Conservation (phyloP, 345 rosid species). For the Populus simonii region DNA sequence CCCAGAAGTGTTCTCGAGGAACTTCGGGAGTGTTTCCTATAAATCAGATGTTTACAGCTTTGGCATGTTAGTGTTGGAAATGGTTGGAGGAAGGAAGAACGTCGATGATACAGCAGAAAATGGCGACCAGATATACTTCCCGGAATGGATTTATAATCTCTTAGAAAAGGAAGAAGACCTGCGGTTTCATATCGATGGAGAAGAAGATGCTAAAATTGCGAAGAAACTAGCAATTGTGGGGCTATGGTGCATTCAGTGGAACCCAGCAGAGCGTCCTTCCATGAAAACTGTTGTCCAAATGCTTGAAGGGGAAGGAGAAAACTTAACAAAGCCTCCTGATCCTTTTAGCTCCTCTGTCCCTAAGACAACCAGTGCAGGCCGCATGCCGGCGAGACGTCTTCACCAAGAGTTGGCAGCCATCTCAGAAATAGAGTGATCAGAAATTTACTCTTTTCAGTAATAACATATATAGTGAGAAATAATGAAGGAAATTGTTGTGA, state of each 20-base stretch:
- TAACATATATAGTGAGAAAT: no score
- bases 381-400: no score
- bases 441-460: no score
- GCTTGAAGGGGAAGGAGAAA: no score
- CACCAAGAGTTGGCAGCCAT: no score
- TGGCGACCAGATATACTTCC: background rate
- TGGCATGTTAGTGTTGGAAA: background rate
- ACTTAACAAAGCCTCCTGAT: background rate
- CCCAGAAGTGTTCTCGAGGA: background rate
- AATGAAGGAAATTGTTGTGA: no score
- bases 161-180: background rate
- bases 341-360: background rate
- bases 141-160: background rate
- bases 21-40: background rate
- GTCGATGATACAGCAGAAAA: background rate
- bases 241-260: background rate
- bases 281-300: no score
- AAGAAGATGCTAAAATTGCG: background rate
- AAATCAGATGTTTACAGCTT: background rate
- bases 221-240: background rate
- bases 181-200: background rate
- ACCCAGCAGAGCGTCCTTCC: background rate
- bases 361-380: background rate
- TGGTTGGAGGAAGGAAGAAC: background rate
- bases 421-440: no score